Conservation (phyloP, 2,329 filamentous ascomycete species). For the Colletotrichum somersetense region DNA sequence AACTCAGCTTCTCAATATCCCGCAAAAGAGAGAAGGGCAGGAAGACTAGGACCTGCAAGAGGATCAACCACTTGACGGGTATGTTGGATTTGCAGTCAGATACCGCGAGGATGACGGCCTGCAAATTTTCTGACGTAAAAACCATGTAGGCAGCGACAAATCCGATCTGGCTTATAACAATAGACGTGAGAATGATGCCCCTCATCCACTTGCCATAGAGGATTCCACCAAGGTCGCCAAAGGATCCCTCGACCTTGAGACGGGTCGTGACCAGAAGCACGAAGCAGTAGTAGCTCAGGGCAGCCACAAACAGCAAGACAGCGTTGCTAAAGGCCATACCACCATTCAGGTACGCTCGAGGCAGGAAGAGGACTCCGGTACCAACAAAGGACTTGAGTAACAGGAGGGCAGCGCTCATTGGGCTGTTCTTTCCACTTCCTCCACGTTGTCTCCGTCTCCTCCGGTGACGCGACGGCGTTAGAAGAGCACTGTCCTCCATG, state of each 20-base stretch:
- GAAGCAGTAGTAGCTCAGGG: slow-evolving; percentile 96
- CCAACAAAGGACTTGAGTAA: slow-evolving; percentile 98
- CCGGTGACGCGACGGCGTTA: slow-evolving; percentile 80
- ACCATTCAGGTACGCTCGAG: slow-evolving; percentile 92
- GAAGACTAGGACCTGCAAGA: slow-evolving; percentile 97
- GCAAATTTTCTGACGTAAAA: slow-evolving; percentile 94
- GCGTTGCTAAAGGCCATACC: slow-evolving; percentile 97
- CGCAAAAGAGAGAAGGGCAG: slow-evolving; percentile 92
- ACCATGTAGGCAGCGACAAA: slow-evolving; percentile 97
- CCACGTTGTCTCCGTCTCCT: slow-evolving; percentile 82
- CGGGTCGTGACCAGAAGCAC: slow-evolving; percentile 91
- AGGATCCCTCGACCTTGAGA: slow-evolving; percentile 89
- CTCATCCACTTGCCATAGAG: slow-evolving; percentile 94
- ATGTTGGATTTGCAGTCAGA: slow-evolving; percentile 88
- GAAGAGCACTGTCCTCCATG: slow-evolving; percentile 88
- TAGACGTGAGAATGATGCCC: slow-evolving; percentile 86
- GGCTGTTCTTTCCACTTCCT: slow-evolving; percentile 80
- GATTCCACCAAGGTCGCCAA: slow-evolving; percentile 94
- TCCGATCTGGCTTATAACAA: slow-evolving; percentile 94
- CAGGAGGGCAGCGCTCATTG: slow-evolving; percentile 83
- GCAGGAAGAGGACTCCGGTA: slow-evolving; percentile 93
- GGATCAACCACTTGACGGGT: slow-evolving; percentile 88
- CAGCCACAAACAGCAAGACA: slow-evolving; percentile 86
- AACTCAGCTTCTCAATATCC: slow-evolving; percentile 97
- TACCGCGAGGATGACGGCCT: slow-evolving; percentile 93